Evolutionary conservation across 306 rosid species (phyloP), one percentile per base, ranked within the genome.

Genomic region (Castanea crenata): DNA sequence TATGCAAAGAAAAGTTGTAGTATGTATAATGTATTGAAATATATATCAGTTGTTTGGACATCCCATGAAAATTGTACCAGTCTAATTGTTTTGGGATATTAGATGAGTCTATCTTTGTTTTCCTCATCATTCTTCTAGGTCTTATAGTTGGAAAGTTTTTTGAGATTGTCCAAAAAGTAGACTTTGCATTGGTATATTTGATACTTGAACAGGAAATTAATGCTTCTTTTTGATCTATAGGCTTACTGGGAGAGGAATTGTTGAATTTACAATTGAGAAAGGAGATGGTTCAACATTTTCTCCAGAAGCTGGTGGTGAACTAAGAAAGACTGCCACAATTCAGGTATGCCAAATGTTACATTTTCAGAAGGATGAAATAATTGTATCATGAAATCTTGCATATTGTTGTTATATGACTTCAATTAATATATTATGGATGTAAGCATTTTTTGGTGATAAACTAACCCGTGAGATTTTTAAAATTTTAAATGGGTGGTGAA

Each of bases 201-300:
- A 29, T 46, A 13, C 8, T 49, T 4, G 20, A 54, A 54, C 25
- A 14, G 15, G 69, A 56, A 81, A 69, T 61, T 49, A 12, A 49
- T 65, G 79, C 41, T 80, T 81, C 54, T 74, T 75, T 72, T 23
- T 76, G 65, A 83, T 72, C 70, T 87, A 77, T 82, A 92, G 97
- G 89, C 89, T 94, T 79, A 81, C 90, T 32, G 97, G 97, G 75
- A 91, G 97, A 90, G 99, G 95, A 85, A 87, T 80, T 78, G 95
- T 92, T 62, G 99, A 94, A 86, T 85, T 94, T 62, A 88, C 87
- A 59, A 76, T 94, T 75, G 97, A 90, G 86, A 92, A 91, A 84
- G 92, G 85, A 84, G 97, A 92, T 59, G 94, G 90, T 81, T 91
- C 97, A 55, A 69, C 93, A 49, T 92, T 94, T 92, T 84, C 97